Base-by-base conservation (phyloP, 2,329 filamentous ascomycete species). In the Daldinia sp. region DNA sequence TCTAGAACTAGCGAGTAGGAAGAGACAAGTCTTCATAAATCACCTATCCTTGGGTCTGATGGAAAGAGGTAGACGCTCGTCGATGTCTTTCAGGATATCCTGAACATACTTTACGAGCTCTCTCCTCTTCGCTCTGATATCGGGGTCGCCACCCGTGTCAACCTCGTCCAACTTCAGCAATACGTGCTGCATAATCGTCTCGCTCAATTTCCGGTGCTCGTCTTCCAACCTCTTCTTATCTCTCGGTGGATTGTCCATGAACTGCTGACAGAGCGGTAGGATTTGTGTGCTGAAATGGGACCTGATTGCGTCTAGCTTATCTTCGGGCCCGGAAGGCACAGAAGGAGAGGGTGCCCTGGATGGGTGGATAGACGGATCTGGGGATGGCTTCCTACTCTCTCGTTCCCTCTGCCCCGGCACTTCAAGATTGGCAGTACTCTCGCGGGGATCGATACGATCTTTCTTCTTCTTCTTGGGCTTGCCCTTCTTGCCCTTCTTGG, bases 91-190 rank as follows among this genome's bases (percentile, higher is more conserved):
- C 68, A 95, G 76, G 41, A 90, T 79, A 9, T 80, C 83, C 74
- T 94, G 90, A 3, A 90, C 88, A 66, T 90, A 83, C 70, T 82
- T 86, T n/a, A 94, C 90, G 51, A 94, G 76, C 60, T 88, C 89
- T 79, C 91, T 94, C 72, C 92, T 81, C 74, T 81, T 85, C 10
- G 82, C 77, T 64, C 91, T 82, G 23, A 90, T 87, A 10, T 89
- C 87, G 8, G 80, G 75, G 67, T 91, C 86, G 4, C 90, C 90
- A 48, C 90, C 88, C 0, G 88, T 89, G 69, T 94, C 90, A 2
- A 94, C 86, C 19, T 84, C 88, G 74, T 95, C 92, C 35, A 93
- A 77, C 78, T 94, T 94, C 67, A 95, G 78, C 34, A 94, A 73
- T 2, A 93, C 86, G 70, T 93, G 90, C 64, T 89, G 87, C 81